Base-by-base conservation (phyloP, 805 yeast genomes). In the Lachancea meyersii region DNA sequence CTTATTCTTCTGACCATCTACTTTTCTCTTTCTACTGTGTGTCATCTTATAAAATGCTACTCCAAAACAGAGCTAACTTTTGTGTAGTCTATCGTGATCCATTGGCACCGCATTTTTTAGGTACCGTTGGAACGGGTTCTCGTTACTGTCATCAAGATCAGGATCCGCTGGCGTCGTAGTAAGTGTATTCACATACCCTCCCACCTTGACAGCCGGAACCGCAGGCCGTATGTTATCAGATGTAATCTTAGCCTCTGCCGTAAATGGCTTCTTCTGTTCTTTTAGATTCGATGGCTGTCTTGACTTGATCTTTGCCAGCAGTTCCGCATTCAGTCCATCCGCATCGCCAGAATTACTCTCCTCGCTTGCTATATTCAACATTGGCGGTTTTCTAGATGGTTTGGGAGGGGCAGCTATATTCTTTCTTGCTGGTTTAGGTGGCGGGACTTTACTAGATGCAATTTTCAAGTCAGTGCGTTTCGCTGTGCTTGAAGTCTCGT, bases 91-190 rank as follows among this genome's bases (percentile, higher is more conserved):
- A 38, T 67, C 65, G 21, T 59, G 55, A 24, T 61, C 60, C 28
- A 55, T 43, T 1, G 72, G 72, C 10, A 68, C 72, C 7, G 67
- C 71, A 31, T 61, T 59, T 43, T 55, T 65, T 45, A 64, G 47
- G 35, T 68, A 68, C 17, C 59, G 55, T 7, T 55, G 54, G 49
- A 68, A 67, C 17, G 72, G 71, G 46, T 67, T 67, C 11, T 48
- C 49, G 4, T 58, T 59, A 20, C 41, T 51, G 17, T 49, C 50
- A 4, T 45, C 53, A 14, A 47, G 52, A 11, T 35, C 42, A 5
- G 34, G 48, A 14, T 38, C 42, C 9, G 26, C 16, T 7, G 35
- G 13, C 17, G 38, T 28, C 7, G 17, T 7, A 16, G 19, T 34
- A 5, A 16, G 6, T 9, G 39, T 22, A 4, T 14, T 17, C 9